Percentiles rank a stretch among this genome's conserved stretches.
These are phyloP conservation scores for Aaosphaeria pasadenensis DNA, from an alignment of 2,329 filamentous ascomycete genomes.

Conservation along the genomic window DNA sequence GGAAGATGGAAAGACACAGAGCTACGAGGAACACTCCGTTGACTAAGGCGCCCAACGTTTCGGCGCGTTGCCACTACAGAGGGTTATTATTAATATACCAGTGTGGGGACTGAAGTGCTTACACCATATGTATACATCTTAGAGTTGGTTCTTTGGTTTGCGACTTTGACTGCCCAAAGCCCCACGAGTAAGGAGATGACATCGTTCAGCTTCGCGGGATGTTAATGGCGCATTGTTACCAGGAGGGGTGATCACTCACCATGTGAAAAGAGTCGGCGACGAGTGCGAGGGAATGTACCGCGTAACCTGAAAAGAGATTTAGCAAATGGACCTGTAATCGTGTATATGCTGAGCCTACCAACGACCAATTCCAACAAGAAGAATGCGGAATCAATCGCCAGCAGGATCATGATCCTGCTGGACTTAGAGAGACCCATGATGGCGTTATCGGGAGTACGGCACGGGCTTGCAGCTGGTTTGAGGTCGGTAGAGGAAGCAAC, in stretches of 20 bases:
- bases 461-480: no score
- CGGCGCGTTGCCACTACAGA: conserved; percentile 84
- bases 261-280: conserved; percentile 99
- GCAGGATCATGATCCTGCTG: conserved; percentile 86
- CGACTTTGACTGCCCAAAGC: conserved; percentile 90
- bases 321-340: conserved; percentile 1
- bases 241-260: conserved; percentile 53
- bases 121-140: conserved; percentile 95
- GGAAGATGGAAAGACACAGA: conserved; percentile 90
- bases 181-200: conserved; percentile 91
- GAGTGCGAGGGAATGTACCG: conserved; percentile 85
- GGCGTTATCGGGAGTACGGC: conserved; percentile 6
- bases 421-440: conserved; percentile 87
- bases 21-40: conserved; percentile 98
- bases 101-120: conserved; percentile 36
- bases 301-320: conserved; percentile 56
- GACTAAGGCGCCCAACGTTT: conserved; percentile 93
- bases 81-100: conserved; percentile 12
- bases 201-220: conserved; percentile 75
- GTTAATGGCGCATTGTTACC: not conserved
- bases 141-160: conserved; percentile 73
- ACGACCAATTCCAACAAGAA: conserved; percentile 85
- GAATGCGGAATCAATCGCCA: conserved; percentile 84
- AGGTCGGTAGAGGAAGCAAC: no score
- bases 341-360: conserved; percentile 43